Evolutionary conservation across 352 stramenopile genomes (phyloP).

Genomic region (Achlya hypogyna): DNA sequence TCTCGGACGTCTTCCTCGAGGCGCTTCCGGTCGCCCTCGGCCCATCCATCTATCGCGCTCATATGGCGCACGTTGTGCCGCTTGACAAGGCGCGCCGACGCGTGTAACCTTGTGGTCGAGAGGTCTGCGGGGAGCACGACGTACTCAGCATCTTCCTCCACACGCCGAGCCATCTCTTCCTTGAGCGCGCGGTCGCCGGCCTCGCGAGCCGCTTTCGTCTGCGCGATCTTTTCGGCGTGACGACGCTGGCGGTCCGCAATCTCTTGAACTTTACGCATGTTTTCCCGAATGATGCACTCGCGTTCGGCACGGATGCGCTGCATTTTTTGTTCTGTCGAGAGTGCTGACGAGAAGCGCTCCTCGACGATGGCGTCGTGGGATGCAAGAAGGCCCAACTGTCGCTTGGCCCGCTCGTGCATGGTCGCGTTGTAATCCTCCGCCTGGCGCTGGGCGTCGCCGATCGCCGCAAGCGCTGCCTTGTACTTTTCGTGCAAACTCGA

Average conservation of each 20-base stretch:
- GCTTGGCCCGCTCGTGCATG: constrained; percentile 5
- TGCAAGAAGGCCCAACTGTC: constrained; percentile 4
- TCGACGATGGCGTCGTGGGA: not conserved
- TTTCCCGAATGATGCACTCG: constrained; percentile 9
- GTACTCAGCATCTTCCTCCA: not conserved
- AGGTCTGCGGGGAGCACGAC: not conserved
- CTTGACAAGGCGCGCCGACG: not conserved
- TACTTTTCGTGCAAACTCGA: constrained; percentile 17
- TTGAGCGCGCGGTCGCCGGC: not conserved
- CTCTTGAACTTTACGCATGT: constrained; percentile 16
- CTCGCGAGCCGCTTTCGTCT: not conserved
- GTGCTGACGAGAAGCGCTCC: not conserved
- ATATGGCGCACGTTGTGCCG: constrained; percentile 11
- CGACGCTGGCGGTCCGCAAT: constrained; percentile 1
- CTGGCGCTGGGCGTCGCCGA: constrained; percentile 11
- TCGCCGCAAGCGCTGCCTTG: constrained; percentile 12
- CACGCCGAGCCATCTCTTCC: not conserved
- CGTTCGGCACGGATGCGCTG: not conserved
- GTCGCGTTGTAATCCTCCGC: constrained; percentile 1
- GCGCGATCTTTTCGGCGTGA: constrained; percentile 7
- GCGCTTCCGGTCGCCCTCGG: constrained; percentile 9
- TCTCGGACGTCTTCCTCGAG: not conserved
- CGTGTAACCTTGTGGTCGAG: not conserved
- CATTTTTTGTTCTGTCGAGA: not conserved
- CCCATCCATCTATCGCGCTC: constrained; percentile 1